Evolutionary conservation across 331 rosid species (phyloP).

Genomic region (Rhamnella rubrinervis): DNA sequence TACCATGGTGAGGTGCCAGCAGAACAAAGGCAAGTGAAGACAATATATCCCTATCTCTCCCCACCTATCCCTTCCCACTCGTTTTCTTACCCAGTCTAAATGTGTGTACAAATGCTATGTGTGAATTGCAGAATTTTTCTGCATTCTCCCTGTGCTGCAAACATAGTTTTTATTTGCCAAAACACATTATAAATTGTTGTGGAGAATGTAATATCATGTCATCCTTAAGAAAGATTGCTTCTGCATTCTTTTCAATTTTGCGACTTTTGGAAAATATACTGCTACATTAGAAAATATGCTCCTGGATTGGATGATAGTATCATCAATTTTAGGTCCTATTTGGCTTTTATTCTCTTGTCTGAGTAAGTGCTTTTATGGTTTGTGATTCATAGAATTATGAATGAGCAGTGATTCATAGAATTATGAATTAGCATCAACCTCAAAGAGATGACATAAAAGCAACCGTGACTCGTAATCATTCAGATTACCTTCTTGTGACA

Average conservation of each 20-base stretch:
- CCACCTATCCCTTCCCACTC: neutral
- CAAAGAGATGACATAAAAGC: neutral
- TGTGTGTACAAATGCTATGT: neutral
- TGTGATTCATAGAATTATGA: neutral
- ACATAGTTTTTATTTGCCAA: neutral
- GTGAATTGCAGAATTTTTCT: neutral
- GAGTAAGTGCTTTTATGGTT: neutral
- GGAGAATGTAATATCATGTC: neutral
- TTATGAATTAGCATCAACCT: neutral
- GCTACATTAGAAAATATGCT: no score
- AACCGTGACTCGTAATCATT: neutral
- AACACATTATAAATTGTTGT: neutral
- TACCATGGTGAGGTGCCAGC: slow-evolving; percentile 99
- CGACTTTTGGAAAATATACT: no score
- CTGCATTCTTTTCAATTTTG: neutral
- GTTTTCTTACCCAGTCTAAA: neutral
- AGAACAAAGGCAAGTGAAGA: slow-evolving; percentile 60
- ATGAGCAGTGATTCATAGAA: neutral
- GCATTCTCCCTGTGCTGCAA: neutral
- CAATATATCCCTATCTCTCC: slow-evolving; percentile 4
- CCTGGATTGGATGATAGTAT: no score
- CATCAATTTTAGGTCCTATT: no score
- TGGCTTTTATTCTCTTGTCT: no score
- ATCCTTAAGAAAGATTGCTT: neutral
- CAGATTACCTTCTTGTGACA: neutral